Conservation (phyloP, 306 rosid species). For the Prosopis cineraria region DNA sequence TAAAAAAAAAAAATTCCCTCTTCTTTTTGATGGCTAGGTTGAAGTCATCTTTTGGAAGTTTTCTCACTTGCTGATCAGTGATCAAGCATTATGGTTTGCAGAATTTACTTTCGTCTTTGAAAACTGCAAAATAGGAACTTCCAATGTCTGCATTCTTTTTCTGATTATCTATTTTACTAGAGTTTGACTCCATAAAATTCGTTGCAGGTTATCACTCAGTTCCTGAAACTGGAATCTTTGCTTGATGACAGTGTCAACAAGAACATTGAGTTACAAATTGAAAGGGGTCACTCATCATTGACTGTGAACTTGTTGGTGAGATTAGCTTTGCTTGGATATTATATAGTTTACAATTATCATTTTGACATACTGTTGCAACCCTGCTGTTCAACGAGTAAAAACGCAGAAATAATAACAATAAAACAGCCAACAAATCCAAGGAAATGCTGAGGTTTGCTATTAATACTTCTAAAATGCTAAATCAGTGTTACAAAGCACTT, state of each 20-base stretch:
- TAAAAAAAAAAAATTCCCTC: constrained; percentile 7
- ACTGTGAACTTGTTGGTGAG: constrained; percentile 75
- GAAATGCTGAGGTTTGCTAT: no score
- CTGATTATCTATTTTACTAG: constrained; percentile 18
- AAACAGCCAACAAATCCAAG: no score
- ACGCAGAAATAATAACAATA: no score
- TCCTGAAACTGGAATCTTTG: constrained; percentile 85
- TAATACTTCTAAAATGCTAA: no score
- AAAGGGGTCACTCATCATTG: constrained; percentile 76
- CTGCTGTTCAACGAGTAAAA: no score
- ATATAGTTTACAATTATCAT: constrained; percentile 12
- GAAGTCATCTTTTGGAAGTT: constrained; percentile 2
- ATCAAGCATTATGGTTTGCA: constrained; percentile 1
- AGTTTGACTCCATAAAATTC: constrained; percentile 26
- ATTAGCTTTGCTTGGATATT: constrained; percentile 26
- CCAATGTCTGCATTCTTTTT: constrained; percentile 5
- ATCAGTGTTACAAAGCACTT: no score
- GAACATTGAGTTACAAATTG: constrained; percentile 75
- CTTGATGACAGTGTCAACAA: constrained; percentile 86
- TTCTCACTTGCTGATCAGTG: background rate
- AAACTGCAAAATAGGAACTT: constrained; percentile 20
- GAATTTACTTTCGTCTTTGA: constrained; percentile 16
- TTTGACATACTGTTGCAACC: no score
- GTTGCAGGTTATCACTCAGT: constrained; percentile 88
- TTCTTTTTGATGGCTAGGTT: constrained; percentile 13